phyloP scores from a whole-genome alignment of 1,284 basidiomycete species.

The Lignosus rhinocerotis region DNA sequence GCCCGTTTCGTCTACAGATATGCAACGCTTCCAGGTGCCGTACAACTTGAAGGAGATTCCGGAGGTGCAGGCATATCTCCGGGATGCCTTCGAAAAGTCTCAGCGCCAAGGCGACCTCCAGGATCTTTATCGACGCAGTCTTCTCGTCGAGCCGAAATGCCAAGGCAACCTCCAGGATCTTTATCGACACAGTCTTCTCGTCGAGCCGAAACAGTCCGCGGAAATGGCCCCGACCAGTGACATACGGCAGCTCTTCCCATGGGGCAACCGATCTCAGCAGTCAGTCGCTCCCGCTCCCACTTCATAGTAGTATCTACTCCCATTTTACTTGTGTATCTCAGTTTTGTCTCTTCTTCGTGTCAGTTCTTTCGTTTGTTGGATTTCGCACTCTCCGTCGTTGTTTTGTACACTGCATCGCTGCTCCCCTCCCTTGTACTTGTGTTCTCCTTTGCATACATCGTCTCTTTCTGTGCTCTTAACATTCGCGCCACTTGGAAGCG shows the following conservation, averaged over 20 bases:
- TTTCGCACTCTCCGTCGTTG: conserved; percentile 14
- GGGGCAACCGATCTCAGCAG: conserved; percentile 60
- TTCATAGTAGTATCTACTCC: no score
- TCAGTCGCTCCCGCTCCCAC: conserved; percentile 8
- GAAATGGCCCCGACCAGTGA: conserved; percentile 67
- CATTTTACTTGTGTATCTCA: conserved; percentile 20
- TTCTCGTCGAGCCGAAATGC: no score
- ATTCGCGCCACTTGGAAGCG: background rate
- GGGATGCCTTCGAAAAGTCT: conserved; percentile 69
- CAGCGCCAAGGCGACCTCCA: conserved; percentile 75
- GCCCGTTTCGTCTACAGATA: conserved; percentile 50
- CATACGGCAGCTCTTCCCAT: conserved; percentile 73
- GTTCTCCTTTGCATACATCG: conserved; percentile 1
- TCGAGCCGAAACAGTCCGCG: conserved; percentile 77
- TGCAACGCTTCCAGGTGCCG: conserved; percentile 90
- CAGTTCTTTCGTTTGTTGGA: background rate
- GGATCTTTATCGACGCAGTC: conserved; percentile 79
- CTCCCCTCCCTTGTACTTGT: conserved; percentile 12
- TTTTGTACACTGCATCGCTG: conserved; percentile 22
- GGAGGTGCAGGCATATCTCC: conserved; percentile 82
- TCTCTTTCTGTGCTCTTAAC: conserved; percentile 1
- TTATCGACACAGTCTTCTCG: conserved; percentile 69
- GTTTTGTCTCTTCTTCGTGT: background rate
- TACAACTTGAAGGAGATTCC: conserved; percentile 83
- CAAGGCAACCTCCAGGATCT: conserved; percentile 80